phyloP scores from a whole-genome alignment of 257 asterid species.

The Catharanthus roseus region DNA sequence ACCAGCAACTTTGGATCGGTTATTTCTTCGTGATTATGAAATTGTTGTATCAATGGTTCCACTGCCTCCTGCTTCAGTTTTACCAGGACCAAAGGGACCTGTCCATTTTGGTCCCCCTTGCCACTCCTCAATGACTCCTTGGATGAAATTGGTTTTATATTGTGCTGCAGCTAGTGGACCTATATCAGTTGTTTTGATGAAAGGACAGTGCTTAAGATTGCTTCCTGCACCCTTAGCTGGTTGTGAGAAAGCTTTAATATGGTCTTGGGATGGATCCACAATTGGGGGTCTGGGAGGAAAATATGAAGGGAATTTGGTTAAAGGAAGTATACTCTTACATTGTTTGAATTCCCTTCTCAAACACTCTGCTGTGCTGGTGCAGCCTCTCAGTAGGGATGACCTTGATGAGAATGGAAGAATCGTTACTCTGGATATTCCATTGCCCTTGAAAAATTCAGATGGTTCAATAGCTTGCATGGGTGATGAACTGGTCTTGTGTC shows the following conservation, averaged over 20 bases:
- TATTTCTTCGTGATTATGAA: conserved; percentile 92
- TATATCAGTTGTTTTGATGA: conserved; percentile 89
- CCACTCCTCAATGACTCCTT: conserved; percentile 94
- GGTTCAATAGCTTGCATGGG: conserved; percentile 78
- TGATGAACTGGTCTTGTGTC: conserved; percentile 70
- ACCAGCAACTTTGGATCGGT: conserved; percentile 87
- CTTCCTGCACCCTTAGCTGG: conserved; percentile 99
- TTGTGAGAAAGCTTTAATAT: conserved; percentile 89
- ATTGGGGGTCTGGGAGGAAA: conserved; percentile 95
- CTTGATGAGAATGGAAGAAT: conserved; percentile 65
- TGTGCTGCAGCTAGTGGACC: conserved; percentile 83
- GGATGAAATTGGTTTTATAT: conserved; percentile 93
- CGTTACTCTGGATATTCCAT: conserved; percentile 79
- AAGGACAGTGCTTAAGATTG: conserved; percentile 89
- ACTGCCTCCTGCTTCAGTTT: conserved; percentile 88
- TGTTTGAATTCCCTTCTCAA: conserved; percentile 93
- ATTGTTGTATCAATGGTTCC: conserved; percentile 96
- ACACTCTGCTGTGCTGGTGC: conserved; percentile 89
- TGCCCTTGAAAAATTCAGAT: conserved; percentile 86
- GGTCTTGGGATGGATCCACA: conserved; percentile 99
- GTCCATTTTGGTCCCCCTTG: conserved; percentile 99
- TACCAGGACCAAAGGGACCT: conserved; percentile 97
- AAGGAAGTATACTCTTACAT: conserved; percentile 86
- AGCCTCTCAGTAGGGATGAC: conserved; percentile 82
- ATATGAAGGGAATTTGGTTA: conserved; percentile 79